Evolutionary conservation across 1,139 yeast genomes (phyloP), one percentile per base, ranked within the genome.

Genomic region (Debaryomyces singareniensis): DNA sequence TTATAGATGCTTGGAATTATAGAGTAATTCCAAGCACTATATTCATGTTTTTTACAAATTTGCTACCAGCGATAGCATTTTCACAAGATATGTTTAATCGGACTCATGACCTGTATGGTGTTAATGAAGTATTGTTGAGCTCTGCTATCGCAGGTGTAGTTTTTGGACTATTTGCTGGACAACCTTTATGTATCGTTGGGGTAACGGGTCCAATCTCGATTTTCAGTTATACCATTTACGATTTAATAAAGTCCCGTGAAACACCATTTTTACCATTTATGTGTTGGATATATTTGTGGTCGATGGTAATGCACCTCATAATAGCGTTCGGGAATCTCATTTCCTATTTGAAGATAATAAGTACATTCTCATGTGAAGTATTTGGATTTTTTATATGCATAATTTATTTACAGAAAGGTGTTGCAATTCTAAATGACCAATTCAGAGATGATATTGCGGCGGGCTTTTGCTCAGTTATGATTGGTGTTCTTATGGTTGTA

Each of bases 51-150:
- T 85, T 91, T 63, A 86, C 95, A 30, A 91, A 91, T 50, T 53
- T 91, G 26, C 61, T 91, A 18, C 98, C 98, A 1, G 97, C 97
- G 0, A 71, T 91, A 27, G 96, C 97, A 0, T 91, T 91, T 66
- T 95, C 97, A 1, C 96, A 87, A 49, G 98, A 91, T 52, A 82
- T 89, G 96, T 87, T 86, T 52, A 87, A 89, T 56, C 76, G 85
- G 36, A 91, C 98, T 0, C 59, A 82, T 35, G 78, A 83, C 43
- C 70, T 89, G 15, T 91, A 84, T 47, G 98, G 98, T 2, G 83
- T 91, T 2, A 91, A 91, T 49, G 98, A 91, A 49, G 83, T 89
- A 3, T 60, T 91, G 20, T 51, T 91, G 49, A 70, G 94, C 14
- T 76, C 89, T 20, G 96, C 96, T 0, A 55, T 91, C 45, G 97